These are phyloP conservation scores for Cladorrhinum sp. DNA, from an alignment of 2,329 filamentous ascomycete species.

Conservation along the genomic window DNA sequence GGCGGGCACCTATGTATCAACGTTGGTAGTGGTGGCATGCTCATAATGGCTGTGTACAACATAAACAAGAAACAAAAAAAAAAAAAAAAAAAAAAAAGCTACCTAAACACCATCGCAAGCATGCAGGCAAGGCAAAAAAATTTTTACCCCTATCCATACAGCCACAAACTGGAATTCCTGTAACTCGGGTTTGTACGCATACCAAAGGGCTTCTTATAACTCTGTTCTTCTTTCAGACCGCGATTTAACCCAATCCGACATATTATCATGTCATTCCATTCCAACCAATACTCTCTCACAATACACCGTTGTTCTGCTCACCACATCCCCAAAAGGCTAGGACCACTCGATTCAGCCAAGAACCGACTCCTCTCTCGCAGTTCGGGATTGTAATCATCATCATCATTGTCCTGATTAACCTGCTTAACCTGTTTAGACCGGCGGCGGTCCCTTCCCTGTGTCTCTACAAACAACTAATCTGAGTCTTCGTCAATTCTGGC, in stretches of 20 bases:
- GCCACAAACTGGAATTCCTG: no score
- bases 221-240: no score
- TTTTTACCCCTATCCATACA: no score
- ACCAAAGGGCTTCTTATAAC: no score
- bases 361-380: neutral
- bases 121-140: no score
- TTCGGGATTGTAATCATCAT: neutral
- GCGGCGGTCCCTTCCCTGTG: conserved; percentile 1
- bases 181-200: no score
- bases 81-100: neutral
- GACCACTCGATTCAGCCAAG: neutral
- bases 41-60: neutral
- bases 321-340: neutral
- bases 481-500: conserved; percentile 60
- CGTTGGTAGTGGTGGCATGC: neutral
- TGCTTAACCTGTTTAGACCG: neutral
- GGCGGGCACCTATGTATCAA: no score
- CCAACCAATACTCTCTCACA: no score
- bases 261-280: no score
- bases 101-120: no score
- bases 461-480: conserved; percentile 40
- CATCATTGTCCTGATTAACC: neutral
- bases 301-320: neutral
- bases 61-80: neutral
- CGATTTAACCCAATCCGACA: no score